Conservation (phyloP, 2,329 filamentous ascomycete species). For the Phyllosticta citribraziliensis region DNA sequence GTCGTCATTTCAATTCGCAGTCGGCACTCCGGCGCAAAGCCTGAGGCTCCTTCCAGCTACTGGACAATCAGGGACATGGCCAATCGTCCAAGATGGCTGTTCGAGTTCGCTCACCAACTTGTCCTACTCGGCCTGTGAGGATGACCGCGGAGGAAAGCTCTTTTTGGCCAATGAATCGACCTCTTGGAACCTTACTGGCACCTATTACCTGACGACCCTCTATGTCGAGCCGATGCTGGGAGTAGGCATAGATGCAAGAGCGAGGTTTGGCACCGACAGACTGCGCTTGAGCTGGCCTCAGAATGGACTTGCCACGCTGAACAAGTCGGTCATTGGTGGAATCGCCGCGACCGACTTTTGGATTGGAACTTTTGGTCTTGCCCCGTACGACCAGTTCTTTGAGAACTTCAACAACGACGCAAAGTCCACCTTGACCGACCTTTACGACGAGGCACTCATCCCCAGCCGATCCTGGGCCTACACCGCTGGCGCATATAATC, state of each 20-base stretch:
- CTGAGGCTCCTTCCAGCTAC: slow-evolving; percentile 23
- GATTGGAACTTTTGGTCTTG: slow-evolving; percentile 30
- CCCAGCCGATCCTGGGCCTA: slow-evolving; percentile 31
- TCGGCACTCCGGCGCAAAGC: slow-evolving; percentile 21
- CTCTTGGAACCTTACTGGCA: slow-evolving; percentile 24
- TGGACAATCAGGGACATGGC: slow-evolving; percentile 25
- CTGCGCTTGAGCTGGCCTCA: slow-evolving; percentile 22
- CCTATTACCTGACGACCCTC: slow-evolving; percentile 21
- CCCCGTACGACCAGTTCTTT: slow-evolving; percentile 29
- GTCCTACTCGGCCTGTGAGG: slow-evolving; percentile 18
- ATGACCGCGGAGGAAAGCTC: slow-evolving; percentile 19
- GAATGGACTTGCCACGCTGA: slow-evolving; percentile 17
- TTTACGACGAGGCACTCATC: slow-evolving; percentile 23
- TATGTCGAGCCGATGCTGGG: slow-evolving; percentile 20
- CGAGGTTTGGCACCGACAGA: slow-evolving; percentile 27
- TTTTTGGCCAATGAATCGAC: slow-evolving; percentile 23
- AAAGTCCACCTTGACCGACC: slow-evolving; percentile 21
- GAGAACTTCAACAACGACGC: slow-evolving; percentile 24
- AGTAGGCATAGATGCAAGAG: slow-evolving; percentile 18
- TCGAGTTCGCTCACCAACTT: slow-evolving; percentile 13
- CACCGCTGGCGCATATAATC: slow-evolving; percentile 29
- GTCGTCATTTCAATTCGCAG: slow-evolving; percentile 23
- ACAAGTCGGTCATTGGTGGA: slow-evolving; percentile 28
- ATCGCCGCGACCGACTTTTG: slow-evolving; percentile 27
- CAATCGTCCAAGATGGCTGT: slow-evolving; percentile 27